Percentiles rank a stretch among this genome's conserved stretches.
Conservation (phyloP, 2,329 filamentous ascomycete species). For the Botryosphaeria dothidea region DNA sequence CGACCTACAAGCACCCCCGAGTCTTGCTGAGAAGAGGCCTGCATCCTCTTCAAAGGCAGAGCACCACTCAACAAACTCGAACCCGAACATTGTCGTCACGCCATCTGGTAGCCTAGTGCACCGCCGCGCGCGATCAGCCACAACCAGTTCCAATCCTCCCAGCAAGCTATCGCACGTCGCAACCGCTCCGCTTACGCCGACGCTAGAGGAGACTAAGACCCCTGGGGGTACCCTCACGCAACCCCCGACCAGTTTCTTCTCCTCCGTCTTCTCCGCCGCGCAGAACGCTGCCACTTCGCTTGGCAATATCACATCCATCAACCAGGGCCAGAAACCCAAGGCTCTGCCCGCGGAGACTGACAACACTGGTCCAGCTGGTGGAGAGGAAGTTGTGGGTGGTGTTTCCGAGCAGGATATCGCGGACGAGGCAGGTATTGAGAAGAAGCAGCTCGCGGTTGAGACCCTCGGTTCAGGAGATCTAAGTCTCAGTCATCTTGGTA, state of each 20-base stretch:
- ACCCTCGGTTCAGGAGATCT: constrained; percentile 88
- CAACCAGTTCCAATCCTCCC: constrained; percentile 56
- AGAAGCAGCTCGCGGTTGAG: constrained; percentile 73
- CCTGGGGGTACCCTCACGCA: constrained; percentile 55
- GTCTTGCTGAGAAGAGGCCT: constrained; percentile 21
- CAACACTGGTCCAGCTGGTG: constrained; percentile 31
- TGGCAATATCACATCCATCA: constrained; percentile 58
- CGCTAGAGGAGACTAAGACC: constrained; percentile 68
- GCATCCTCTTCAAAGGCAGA: constrained; percentile 18
- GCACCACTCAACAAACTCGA: constrained; percentile 38
- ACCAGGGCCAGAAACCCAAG: constrained; percentile 48
- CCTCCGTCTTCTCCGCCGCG: constrained; percentile 86
- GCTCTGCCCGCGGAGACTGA: constrained; percentile 29
- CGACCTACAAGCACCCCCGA: constrained; percentile 32
- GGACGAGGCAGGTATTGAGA: constrained; percentile 27
- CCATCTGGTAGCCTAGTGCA: constrained; percentile 73
- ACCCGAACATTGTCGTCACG: constrained; percentile 58
- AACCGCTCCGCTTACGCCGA: constrained; percentile 69
- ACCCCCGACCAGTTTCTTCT: constrained; percentile 74
- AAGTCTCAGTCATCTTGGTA: constrained; percentile 84
- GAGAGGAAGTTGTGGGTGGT: constrained; percentile 45
- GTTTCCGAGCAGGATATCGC: constrained; percentile 23
- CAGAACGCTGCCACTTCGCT: constrained; percentile 89
- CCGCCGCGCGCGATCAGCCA: constrained; percentile 61
- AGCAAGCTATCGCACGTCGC: constrained; percentile 84